These are phyloP conservation scores for Aspergillus fumigatus DNA, from an alignment of 2,329 filamentous ascomycete genomes.

Conservation along the genomic window DNA sequence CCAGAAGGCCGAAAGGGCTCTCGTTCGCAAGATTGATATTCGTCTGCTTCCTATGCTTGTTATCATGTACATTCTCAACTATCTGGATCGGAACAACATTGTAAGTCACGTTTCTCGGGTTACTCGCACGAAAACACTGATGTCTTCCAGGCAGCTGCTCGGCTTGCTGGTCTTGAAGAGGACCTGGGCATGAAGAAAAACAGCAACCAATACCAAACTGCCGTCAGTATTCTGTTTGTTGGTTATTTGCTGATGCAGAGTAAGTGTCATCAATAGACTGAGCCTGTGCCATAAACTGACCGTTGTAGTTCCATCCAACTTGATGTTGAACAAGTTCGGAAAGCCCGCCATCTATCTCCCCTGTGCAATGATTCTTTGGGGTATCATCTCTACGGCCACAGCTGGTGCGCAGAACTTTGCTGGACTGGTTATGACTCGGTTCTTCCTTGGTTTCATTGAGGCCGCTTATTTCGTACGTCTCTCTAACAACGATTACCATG, in stretches of 20 bases:
- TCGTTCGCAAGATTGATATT: slow-evolving; percentile 67
- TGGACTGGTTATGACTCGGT: slow-evolving; percentile 42
- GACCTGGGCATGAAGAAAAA: slow-evolving; percentile 40
- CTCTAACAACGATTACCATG: background rate
- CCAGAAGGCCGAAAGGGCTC: slow-evolving; percentile 48
- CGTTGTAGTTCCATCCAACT: slow-evolving; percentile 42
- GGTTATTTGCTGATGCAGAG: slow-evolving; percentile 62
- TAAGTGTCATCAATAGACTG: slow-evolving; percentile 2
- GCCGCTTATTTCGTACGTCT: slow-evolving; percentile 41
- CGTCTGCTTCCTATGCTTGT: slow-evolving; percentile 66
- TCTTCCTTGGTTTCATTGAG: slow-evolving; percentile 42
- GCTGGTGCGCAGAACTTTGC: slow-evolving; percentile 45
- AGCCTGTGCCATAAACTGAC: background rate
- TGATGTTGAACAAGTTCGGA: slow-evolving; percentile 48
- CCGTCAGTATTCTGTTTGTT: slow-evolving; percentile 47
- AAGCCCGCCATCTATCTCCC: slow-evolving; percentile 51
- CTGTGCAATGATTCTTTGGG: slow-evolving; percentile 56
- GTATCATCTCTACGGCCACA: slow-evolving; percentile 51
- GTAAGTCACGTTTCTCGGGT: slow-evolving; percentile 27
- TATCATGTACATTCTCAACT: slow-evolving; percentile 74
- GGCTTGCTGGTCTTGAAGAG: slow-evolving; percentile 47
- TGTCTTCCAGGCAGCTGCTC: slow-evolving; percentile 19
- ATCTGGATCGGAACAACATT: slow-evolving; percentile 60
- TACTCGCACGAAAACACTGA: background rate
- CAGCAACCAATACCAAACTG: slow-evolving; percentile 41